Evolutionary conservation across 2,329 filamentous ascomycete species (phyloP).

Genomic region (Coccinonectria pachysandricola): DNA sequence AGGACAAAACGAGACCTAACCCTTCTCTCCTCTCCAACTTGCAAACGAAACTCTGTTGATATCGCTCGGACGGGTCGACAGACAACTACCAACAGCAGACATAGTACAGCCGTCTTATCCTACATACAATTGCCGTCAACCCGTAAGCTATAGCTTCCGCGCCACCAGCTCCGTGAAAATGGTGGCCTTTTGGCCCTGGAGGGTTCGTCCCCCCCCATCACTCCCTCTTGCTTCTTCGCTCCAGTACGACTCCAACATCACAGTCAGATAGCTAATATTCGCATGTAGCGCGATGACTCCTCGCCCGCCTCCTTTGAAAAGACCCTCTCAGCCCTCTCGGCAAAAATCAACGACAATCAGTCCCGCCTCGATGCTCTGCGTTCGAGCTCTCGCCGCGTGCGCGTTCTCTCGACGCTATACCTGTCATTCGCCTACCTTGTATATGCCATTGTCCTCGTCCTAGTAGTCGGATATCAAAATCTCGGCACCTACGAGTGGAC

Average conservation of each 20-base stretch:
- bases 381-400: constrained; percentile 63
- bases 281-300: constrained; percentile 58
- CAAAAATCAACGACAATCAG: constrained; percentile 69
- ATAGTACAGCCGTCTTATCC: too few relatives aligned
- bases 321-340: constrained; percentile 68
- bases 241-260: background rate
- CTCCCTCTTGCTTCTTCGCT: background rate
- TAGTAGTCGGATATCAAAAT: constrained; percentile 76
- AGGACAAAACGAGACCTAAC: too few relatives aligned
- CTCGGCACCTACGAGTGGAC: constrained; percentile 71
- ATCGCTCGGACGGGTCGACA: too few relatives aligned
- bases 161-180: constrained; percentile 38
- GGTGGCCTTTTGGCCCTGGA: constrained; percentile 83
- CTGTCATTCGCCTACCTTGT: constrained; percentile 84
- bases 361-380: constrained; percentile 64
- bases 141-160: background rate
- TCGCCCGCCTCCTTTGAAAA: constrained; percentile 93
- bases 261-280: constrained; percentile 6
- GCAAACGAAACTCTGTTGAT: too few relatives aligned
- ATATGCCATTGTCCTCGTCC: constrained; percentile 66
- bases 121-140: background rate
- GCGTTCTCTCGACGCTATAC: constrained; percentile 83
- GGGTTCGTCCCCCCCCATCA: constrained; percentile 37
- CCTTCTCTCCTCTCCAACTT: too few relatives aligned
- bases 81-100: too few relatives aligned